These are phyloP conservation scores for Rhytidhysteron rufulum DNA, from an alignment of 2,329 filamentous ascomycete species.

Conservation along the genomic window DNA sequence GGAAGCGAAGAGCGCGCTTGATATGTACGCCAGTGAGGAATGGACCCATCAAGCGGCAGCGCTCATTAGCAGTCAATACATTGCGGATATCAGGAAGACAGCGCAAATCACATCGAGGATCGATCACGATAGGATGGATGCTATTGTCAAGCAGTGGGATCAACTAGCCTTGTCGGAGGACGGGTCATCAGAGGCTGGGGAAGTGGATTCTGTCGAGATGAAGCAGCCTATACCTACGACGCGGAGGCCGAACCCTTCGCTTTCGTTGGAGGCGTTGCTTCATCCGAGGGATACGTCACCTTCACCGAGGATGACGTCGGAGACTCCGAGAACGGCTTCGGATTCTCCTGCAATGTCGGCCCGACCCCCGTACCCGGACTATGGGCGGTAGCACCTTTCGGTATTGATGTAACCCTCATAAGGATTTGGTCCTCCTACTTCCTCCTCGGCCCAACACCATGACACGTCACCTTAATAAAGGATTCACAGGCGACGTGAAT, in stretches of 20 bases:
- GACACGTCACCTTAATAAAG: too few relatives aligned
- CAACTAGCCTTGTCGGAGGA: constrained; percentile 9
- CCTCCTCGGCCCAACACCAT: too few relatives aligned
- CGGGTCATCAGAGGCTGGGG: neutral
- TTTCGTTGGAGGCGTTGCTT: too few relatives aligned
- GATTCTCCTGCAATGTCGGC: too few relatives aligned
- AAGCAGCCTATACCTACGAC: neutral
- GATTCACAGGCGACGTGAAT: too few relatives aligned
- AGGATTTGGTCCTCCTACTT: too few relatives aligned
- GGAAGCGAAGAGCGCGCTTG: constrained; percentile 16
- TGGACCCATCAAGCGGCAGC: constrained; percentile 25
- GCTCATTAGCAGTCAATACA: constrained; percentile 26
- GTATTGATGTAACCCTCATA: too few relatives aligned
- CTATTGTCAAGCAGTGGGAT: constrained; percentile 24
- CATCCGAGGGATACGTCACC: too few relatives aligned
- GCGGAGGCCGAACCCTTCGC: neutral
- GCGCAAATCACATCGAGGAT: constrained; percentile 5
- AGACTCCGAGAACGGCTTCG: too few relatives aligned
- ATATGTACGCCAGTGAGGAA: constrained; percentile 22
- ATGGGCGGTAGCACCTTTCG: too few relatives aligned
- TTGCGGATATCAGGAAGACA: constrained; percentile 20
- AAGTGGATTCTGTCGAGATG: neutral
- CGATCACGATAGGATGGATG: constrained; percentile 24
- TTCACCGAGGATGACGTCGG: too few relatives aligned
- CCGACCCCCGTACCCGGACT: too few relatives aligned